Evolutionary conservation across 441 rosid species (phyloP).

Genomic region (Jatropha podagrica): DNA sequence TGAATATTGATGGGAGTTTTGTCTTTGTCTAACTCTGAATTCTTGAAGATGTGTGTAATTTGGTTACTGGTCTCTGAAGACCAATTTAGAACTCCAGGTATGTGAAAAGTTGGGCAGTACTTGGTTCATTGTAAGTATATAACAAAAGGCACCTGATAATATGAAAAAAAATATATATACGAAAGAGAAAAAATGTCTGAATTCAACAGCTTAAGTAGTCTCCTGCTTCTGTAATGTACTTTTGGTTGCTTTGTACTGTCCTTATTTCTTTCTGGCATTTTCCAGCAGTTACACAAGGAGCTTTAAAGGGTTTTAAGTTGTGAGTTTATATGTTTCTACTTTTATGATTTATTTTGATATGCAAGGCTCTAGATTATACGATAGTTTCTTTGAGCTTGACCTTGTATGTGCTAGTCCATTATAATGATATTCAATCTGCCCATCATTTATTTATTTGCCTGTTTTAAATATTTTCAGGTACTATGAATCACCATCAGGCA

Average conservation of each 20-base stretch:
- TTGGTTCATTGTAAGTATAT: too few species aligned
- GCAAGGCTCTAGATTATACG: neutral
- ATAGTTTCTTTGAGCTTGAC: neutral
- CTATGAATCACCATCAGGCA: slow-evolving; percentile 83
- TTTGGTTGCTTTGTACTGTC: neutral
- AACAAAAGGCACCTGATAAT: too few species aligned
- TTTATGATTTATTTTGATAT: slow-evolving; percentile 3
- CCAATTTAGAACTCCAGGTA: neutral
- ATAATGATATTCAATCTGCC: neutral
- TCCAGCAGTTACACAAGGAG: too few species aligned
- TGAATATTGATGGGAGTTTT: too few species aligned
- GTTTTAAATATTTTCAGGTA: slow-evolving; percentile 54
- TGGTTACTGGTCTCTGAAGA: neutral
- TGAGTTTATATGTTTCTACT: neutral
- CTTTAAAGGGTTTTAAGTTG: neutral
- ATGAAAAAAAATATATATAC: too few species aligned
- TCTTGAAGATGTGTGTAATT: too few species aligned
- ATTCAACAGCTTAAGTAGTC: neutral
- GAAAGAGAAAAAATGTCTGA: neutral
- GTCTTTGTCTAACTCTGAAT: too few species aligned
- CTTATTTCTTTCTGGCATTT: neutral
- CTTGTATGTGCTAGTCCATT: neutral
- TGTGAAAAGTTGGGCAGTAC: too few species aligned
- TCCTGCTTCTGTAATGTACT: neutral
- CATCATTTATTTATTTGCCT: slow-evolving; percentile 1